Conservation (phyloP, 2,329 filamentous ascomycete genomes). For the Stagonosporopsis cucurbitacearum region DNA sequence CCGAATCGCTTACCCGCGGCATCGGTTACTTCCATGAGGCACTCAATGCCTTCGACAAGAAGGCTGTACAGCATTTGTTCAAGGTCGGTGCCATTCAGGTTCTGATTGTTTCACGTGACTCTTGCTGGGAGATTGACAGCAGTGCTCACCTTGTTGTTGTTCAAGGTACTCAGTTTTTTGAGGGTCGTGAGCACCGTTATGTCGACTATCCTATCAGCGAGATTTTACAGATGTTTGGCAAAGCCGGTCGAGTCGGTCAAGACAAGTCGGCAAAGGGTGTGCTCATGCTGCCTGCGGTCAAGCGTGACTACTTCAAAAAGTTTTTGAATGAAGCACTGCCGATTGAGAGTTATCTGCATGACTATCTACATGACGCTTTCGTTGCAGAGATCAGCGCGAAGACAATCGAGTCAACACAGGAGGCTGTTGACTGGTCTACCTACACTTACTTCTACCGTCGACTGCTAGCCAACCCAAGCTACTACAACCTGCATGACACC, state of each 20-base stretch:
- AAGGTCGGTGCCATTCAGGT: slow-evolving; percentile 89
- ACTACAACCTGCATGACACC: slow-evolving; percentile 87
- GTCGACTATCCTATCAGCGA: slow-evolving; percentile 95
- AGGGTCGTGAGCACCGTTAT: slow-evolving; percentile 95
- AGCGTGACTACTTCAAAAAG: slow-evolving; percentile 98
- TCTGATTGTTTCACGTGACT: slow-evolving; percentile 80
- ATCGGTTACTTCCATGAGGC: slow-evolving; percentile 98
- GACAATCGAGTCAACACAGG: slow-evolving; percentile 93
- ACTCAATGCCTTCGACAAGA: slow-evolving; percentile 84
- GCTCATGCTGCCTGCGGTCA: slow-evolving; percentile 94
- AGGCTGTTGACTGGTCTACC: slow-evolving; percentile 97
- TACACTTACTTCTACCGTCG: slow-evolving; percentile 98
- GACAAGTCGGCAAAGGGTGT: slow-evolving; percentile 87
- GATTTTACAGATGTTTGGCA: slow-evolving; percentile 97
- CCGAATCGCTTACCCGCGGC: slow-evolving; percentile 88
- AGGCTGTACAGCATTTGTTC: slow-evolving; percentile 92
- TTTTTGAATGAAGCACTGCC: slow-evolving; percentile 96
- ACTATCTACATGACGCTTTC: slow-evolving; percentile 92
- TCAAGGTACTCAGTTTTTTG: slow-evolving; percentile 98
- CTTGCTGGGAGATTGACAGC: slow-evolving; percentile 92
- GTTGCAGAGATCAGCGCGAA: slow-evolving; percentile 97
- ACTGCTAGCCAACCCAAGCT: slow-evolving; percentile 92
- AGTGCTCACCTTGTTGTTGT: slow-evolving; percentile 90
- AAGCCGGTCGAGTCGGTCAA: slow-evolving; percentile 77
- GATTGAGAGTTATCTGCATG: slow-evolving; percentile 91